Evolutionary conservation across 1,284 basidiomycete species (phyloP).

Genomic region (Ustilago cynodontis): DNA sequence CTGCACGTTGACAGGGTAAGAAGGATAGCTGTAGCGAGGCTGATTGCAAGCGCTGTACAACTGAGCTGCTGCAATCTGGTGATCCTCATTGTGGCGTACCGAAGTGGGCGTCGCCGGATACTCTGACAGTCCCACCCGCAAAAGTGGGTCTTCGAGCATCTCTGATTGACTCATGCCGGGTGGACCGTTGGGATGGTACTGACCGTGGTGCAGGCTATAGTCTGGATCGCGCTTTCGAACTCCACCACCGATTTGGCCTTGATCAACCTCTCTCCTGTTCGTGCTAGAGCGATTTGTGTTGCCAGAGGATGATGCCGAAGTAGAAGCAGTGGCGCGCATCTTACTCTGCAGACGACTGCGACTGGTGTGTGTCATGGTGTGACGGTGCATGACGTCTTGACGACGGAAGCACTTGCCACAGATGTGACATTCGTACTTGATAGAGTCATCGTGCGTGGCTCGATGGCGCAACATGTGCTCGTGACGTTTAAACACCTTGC

Average conservation of each 20-base stretch:
- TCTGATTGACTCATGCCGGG: conserved; percentile 9
- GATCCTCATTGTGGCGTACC: conserved; percentile 33
- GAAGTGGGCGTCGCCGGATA: conserved; percentile 18
- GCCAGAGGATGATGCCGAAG: background rate
- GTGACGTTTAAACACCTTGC: conserved; percentile 52
- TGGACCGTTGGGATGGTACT: background rate
- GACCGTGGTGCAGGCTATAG: background rate
- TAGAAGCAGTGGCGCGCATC: conserved; percentile 30
- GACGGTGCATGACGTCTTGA: conserved; percentile 55
- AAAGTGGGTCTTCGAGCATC: conserved; percentile 30
- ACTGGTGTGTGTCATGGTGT: conserved; percentile 47
- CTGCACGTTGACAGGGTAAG: conserved; percentile 16
- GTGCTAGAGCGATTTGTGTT: background rate
- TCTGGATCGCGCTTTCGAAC: conserved; percentile 18
- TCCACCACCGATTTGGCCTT: background rate
- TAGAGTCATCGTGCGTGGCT: conserved; percentile 48
- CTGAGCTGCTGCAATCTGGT: conserved; percentile 42
- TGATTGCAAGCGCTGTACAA: conserved; percentile 33
- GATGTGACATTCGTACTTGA: conserved; percentile 52
- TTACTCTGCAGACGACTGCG: conserved; percentile 32
- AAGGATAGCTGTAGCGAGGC: conserved; percentile 16
- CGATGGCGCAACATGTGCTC: conserved; percentile 55
- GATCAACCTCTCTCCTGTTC: background rate
- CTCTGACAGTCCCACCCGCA: conserved; percentile 40
- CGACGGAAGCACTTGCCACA: conserved; percentile 53